A percentile compares a stretch with the other conserved stretches of the same genome.
These are phyloP conservation scores for Alnus rubra DNA, from an alignment of 306 rosid genomes.

Conservation along the genomic window DNA sequence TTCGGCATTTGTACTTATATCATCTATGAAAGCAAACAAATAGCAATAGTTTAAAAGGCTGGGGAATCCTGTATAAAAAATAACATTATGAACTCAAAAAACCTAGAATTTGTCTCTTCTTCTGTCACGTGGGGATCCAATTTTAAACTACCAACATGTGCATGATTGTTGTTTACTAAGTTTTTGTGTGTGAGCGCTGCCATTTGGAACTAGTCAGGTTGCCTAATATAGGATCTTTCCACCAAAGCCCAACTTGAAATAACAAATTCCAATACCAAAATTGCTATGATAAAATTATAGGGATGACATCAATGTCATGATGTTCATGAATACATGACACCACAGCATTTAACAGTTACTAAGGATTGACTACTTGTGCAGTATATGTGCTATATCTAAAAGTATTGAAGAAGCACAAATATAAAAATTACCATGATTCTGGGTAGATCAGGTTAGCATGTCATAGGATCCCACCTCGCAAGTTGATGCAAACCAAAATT, in stretches of 20 bases:
- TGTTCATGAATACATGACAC: background rate
- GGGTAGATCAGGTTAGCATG: background rate
- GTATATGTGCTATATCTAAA: background rate
- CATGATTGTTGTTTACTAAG: background rate
- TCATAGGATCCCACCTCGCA: slow-evolving; percentile 26
- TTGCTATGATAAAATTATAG: background rate
- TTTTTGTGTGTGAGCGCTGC: background rate
- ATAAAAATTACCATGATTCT: slow-evolving; percentile 5
- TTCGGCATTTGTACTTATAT: background rate
- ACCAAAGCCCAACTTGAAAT: background rate
- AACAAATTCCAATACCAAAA: background rate
- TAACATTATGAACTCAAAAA: background rate
- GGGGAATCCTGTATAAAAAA: background rate
- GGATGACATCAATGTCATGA: background rate
- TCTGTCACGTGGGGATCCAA: background rate
- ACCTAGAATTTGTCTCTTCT: background rate
- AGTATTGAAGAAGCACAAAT: background rate
- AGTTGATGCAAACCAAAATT: slow-evolving; percentile 12
- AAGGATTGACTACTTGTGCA: background rate
- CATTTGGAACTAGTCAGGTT: background rate
- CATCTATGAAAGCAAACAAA: background rate
- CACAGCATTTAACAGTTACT: background rate
- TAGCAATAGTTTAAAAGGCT: background rate
- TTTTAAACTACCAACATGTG: background rate
- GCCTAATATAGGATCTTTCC: background rate